Base-by-base conservation (phyloP, 805 yeast genomes). In the Torulaspora indica region DNA sequence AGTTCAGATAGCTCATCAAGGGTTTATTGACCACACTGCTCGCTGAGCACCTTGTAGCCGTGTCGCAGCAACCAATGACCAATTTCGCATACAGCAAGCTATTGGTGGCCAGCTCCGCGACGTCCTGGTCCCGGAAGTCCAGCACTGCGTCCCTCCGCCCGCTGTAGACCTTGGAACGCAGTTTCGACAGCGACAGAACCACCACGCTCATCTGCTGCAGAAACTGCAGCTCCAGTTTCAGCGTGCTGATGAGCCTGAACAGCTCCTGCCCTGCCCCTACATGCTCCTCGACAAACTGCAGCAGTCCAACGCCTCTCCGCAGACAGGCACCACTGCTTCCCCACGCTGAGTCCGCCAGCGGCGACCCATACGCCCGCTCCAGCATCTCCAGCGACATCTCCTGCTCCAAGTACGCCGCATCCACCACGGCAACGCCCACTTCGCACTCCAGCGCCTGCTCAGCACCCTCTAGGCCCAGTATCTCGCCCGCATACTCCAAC, bases 121-220 rank as follows among this genome's bases (percentile, higher is more conserved):
- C 43, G 42, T 62, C 63, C 18, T 56, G 49, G n/a, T 56, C 55
- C 49, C 56, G 61, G 33, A 63, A 52, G 40, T 61, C 66, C 29
- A 60, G 40, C 10, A 58, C 46, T 22, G 57, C 59, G 20, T 58
- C 59, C 36, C 52, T 55, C 10, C 46, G 49, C 13, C 43, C 47
- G 10, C 44, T 51, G 20, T 58, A 56, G 25, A 63, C 38, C 37
- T 52, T 51, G 1, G 53, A 33, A 37, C 61, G 53, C 30, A 62
- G 42, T 52, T 62, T 63, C 8, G 65, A 53, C 8, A 63, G 42
- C n/a, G 66, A 52, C n/a, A 63, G 36, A n/a, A 56, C 48, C 4
- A 63, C 51, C 3, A 62, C 47, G 4, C 63, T 57, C 15, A 62
- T 38, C 45, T 63, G 64, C 36, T 63, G 66, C 15, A 58, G 18